Base-by-base conservation (phyloP, 2,329 filamentous ascomycete species). In the Teratosphaeria destructans region DNA sequence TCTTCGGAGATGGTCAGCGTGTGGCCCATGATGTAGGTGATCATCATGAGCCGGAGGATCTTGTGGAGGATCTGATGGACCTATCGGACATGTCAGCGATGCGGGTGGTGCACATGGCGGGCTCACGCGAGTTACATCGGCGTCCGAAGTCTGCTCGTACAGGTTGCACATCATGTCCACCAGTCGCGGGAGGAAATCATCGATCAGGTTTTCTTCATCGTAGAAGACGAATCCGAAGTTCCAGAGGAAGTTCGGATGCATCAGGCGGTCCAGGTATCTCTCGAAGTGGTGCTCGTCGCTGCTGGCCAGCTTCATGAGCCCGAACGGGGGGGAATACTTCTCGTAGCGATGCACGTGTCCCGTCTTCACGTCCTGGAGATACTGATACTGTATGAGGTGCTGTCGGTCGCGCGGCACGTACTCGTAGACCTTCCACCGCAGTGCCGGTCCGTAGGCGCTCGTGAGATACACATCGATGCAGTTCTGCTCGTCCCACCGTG, bases 1-100 rank as follows among this genome's bases (percentile, higher is more conserved):
- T 74, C 70, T 59, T 76, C 72, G 27, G 72, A 69, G 29, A 80
- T 75, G 43, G 74, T 77, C 35, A 79, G 66, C 5, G 77, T 76
- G 63, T 77, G 78, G 35, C 73, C 74, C 76, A 79, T 79, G 61
- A 79, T 79, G 64, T 76, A 78, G 1, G 77, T 80, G 54, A 75
- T 72, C 3, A 79, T 70, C 35, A 78, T 72, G 64, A 80, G 75
- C 52, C 77, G 75, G 57, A 76, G 71, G 55, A 79, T 73, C 57
- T 77, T 73, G 39, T 70, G 70, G 52, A 79, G 72, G 16, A 79
- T 68, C 23, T 72, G 70, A 56, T 68, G 66, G 63, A 78, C 68
- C 58, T 66, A 27, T 29, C 19, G 14, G 14, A 14, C 43, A 8
- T 43, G 43, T 56, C n/a, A 59, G 52, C 43, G 26, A 14, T 43